Percentiles rank a stretch among this genome's conserved stretches.
phyloP scores from a whole-genome alignment of 805 yeast genomes.

The Ogataea nitratoaversa region DNA sequence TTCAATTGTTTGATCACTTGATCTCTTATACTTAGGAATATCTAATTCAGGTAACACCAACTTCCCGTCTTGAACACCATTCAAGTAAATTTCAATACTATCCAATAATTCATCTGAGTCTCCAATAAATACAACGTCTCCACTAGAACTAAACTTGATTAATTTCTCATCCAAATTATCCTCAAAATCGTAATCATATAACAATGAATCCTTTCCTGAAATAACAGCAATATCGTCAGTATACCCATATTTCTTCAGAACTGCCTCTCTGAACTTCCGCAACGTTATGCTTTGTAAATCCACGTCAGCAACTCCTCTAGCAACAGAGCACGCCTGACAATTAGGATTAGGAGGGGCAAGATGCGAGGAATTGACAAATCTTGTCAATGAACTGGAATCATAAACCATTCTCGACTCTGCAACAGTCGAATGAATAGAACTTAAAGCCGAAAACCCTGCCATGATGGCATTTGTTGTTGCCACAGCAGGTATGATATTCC shows the following conservation, averaged over 20 bases:
- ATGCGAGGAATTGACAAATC: conserved; percentile 61
- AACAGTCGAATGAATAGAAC: conserved; percentile 49
- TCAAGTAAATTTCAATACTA: conserved; percentile 54
- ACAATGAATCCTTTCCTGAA: conserved; percentile 41
- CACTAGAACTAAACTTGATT: conserved; percentile 45
- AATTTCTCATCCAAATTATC: conserved; percentile 58
- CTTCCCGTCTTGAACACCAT: conserved; percentile 3
- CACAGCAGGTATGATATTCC: conserved; percentile 96
- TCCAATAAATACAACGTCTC: conserved; percentile 63
- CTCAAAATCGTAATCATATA: conserved; percentile 86
- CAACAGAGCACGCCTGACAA: conserved; percentile 66
- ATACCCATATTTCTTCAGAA: conserved; percentile 50
- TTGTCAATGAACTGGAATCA: conserved; percentile 51
- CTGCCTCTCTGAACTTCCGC: conserved; percentile 44
- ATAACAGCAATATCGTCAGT: conserved; percentile 43
- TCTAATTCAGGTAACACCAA: conserved; percentile 21
- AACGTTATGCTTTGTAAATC: conserved; percentile 35
- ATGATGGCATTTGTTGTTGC: conserved; percentile 97
- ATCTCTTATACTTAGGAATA: conserved; percentile 16
- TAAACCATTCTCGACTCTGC: conserved; percentile 43
- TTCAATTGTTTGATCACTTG: conserved; percentile 8
- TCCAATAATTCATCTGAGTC: conserved; percentile 75
- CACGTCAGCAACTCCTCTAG: conserved; percentile 46
- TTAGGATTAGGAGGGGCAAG: conserved; percentile 58
- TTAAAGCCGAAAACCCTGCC: conserved; percentile 80